Conservation (phyloP, 1,284 basidiomycete genomes). For the Athelia psychrophila region DNA sequence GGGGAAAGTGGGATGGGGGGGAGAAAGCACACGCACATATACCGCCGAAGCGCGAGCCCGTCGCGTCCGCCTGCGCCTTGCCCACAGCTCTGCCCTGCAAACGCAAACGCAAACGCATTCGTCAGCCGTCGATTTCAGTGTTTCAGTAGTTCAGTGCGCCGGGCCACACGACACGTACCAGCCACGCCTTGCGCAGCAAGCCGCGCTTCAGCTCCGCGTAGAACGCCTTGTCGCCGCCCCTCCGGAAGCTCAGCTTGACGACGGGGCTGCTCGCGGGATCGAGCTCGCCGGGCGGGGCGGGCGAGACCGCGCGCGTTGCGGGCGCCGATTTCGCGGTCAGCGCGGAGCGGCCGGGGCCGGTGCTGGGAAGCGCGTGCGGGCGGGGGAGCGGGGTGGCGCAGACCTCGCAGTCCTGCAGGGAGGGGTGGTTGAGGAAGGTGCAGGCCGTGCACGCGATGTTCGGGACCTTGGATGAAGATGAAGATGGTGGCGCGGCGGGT, state of each 20-base stretch:
- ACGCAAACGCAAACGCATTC: conserved; percentile 11
- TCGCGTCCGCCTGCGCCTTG: conserved; percentile 8
- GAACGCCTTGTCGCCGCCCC: conserved; percentile 85
- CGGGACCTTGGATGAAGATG: conserved; percentile 6
- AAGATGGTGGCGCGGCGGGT: conserved; percentile 17
- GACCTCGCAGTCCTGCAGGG: conserved; percentile 80
- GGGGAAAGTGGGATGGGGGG: conserved; percentile 4
- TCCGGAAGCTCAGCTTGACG: conserved; percentile 85
- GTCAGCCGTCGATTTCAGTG: too few species aligned
- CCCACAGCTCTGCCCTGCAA: conserved; percentile 24
- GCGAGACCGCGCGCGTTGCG: conserved; percentile 54
- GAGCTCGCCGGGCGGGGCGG: conserved; percentile 21
- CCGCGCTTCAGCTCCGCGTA: conserved; percentile 80
- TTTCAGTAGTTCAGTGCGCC: background rate
- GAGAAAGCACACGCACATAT: conserved; percentile 1
- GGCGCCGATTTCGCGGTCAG: conserved; percentile 54
- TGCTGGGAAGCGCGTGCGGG: conserved; percentile 9
- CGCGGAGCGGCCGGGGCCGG: conserved; percentile 17
- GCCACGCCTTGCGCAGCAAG: conserved; percentile 82
- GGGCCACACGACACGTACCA: conserved; percentile 38
- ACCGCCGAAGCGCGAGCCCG: background rate
- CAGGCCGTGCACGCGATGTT: conserved; percentile 77
- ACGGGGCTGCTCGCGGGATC: conserved; percentile 34
- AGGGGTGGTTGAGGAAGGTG: conserved; percentile 90
- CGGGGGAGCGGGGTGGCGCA: conserved; percentile 69